These are phyloP conservation scores for Epichloe coenophiala DNA, from an alignment of 2,329 filamentous ascomycete genomes.

Conservation along the genomic window DNA sequence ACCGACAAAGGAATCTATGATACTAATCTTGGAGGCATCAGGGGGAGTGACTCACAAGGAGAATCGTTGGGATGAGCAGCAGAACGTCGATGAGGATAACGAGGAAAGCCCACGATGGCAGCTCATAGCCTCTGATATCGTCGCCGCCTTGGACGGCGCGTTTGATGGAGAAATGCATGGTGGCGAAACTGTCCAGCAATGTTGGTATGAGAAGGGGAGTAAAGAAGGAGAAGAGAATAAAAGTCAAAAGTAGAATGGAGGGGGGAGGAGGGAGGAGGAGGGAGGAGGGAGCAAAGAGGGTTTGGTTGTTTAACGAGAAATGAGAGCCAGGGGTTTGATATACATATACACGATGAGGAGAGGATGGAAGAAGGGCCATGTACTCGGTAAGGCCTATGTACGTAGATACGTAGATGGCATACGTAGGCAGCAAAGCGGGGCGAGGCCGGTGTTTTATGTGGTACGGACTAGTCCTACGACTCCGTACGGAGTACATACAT, in stretches of 20 bases:
- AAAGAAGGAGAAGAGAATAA: background rate
- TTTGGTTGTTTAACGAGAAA: background rate
- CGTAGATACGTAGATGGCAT: background rate
- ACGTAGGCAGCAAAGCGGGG: background rate
- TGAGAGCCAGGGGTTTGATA: background rate
- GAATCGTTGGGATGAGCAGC: slow-evolving; percentile 29
- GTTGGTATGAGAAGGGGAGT: background rate
- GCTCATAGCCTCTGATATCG: slow-evolving; percentile 13
- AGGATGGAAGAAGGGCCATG: too few relatives aligned
- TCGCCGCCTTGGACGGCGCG: slow-evolving; percentile 19
- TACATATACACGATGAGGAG: too few relatives aligned
- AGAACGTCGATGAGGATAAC: slow-evolving; percentile 27
- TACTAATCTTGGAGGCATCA: too few relatives aligned
- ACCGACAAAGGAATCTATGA: too few relatives aligned
- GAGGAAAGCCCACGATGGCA: slow-evolving; percentile 26
- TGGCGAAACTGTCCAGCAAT: background rate
- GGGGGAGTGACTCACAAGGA: slow-evolving; percentile 24
- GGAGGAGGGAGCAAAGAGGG: too few relatives aligned
- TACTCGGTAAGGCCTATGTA: too few relatives aligned
- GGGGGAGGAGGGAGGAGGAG: too few relatives aligned
- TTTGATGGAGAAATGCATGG: slow-evolving; percentile 13
- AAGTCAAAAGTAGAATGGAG: background rate
- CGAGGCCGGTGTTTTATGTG: too few relatives aligned
- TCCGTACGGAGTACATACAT: too few relatives aligned
- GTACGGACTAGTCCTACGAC: too few relatives aligned